These are phyloP conservation scores for Vitis hybrid DNA, from an alignment of 177 flowering plant genomes.

Conservation along the genomic window DNA sequence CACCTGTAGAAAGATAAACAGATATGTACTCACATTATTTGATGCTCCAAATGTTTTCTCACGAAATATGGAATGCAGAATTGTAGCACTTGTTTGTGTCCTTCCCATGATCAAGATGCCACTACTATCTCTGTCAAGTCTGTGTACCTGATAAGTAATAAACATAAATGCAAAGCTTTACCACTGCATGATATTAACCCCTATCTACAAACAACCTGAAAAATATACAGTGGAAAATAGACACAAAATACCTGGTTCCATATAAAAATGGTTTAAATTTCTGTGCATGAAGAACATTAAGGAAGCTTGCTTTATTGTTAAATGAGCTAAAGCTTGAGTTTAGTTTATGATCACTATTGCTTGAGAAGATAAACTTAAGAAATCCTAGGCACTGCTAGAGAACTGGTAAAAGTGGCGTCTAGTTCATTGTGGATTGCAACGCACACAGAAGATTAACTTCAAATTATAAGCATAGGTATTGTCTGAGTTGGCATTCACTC, in stretches of 20 bases:
- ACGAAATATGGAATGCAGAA: slow-evolving; percentile 87
- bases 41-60: slow-evolving; percentile 82
- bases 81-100: slow-evolving; percentile 70
- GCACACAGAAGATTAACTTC: not conserved
- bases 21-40: slow-evolving; percentile 39
- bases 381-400: not conserved
- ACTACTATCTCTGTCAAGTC: slow-evolving; percentile 94
- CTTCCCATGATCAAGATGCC: slow-evolving; percentile 95
- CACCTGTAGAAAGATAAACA: not conserved
- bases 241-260: no score
- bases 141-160: slow-evolving; percentile 66
- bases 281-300: no score
- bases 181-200: slow-evolving; percentile 3
- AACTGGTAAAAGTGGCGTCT: not conserved
- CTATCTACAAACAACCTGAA: not conserved
- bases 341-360: not conserved
- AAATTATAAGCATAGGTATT: not conserved
- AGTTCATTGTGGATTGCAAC: not conserved
- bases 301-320: not conserved
- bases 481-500: not conserved
- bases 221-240: no score
- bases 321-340: not conserved
- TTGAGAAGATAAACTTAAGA: not conserved
- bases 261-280: no score
- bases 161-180: slow-evolving; percentile 16